phyloP scores from a whole-genome alignment of 23 red algal species.

The Chondrus crispus region DNA sequence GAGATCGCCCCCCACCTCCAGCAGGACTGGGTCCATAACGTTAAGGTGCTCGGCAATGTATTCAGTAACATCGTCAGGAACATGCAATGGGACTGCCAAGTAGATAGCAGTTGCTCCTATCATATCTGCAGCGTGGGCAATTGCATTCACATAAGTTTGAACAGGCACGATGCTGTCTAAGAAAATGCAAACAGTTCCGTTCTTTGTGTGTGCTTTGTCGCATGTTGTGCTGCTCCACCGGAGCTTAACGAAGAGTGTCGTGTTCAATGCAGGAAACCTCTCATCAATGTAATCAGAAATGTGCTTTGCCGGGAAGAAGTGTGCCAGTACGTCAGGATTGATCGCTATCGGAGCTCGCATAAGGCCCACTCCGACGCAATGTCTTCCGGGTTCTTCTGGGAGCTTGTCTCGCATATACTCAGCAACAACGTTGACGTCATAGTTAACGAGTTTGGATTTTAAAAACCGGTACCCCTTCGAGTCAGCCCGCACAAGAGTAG shows the following conservation, averaged over 20 bases:
- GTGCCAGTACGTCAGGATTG: slow-evolving; percentile 27
- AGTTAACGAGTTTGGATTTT: not conserved
- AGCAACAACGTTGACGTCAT: slow-evolving; percentile 8
- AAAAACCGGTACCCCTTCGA: slow-evolving; percentile 7
- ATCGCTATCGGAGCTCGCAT: slow-evolving; percentile 20
- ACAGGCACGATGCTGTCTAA: not conserved
- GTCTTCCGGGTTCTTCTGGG: not conserved
- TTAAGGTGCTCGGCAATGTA: not conserved
- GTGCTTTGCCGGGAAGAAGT: not conserved
- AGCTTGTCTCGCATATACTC: not conserved
- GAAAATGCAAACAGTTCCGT: slow-evolving; percentile 20
- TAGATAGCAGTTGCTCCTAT: slow-evolving; percentile 23
- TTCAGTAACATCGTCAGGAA: slow-evolving; percentile 10
- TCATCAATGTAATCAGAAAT: not conserved
- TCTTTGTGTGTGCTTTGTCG: not conserved
- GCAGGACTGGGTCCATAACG: slow-evolving; percentile 20
- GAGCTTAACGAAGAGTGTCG: slow-evolving; percentile 30
- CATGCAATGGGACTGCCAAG: slow-evolving; percentile 1
- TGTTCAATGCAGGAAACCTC: not conserved
- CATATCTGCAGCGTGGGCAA: not conserved
- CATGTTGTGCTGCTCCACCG: slow-evolving; percentile 27
- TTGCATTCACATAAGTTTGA: slow-evolving; percentile 3
- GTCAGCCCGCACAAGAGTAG: not conserved
- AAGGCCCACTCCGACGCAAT: slow-evolving; percentile 10
- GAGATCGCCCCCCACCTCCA: slow-evolving; percentile 24